Evolutionary conservation across 805 yeast genomes (phyloP).

Genomic region (Wickerhamomyces silvicola): DNA sequence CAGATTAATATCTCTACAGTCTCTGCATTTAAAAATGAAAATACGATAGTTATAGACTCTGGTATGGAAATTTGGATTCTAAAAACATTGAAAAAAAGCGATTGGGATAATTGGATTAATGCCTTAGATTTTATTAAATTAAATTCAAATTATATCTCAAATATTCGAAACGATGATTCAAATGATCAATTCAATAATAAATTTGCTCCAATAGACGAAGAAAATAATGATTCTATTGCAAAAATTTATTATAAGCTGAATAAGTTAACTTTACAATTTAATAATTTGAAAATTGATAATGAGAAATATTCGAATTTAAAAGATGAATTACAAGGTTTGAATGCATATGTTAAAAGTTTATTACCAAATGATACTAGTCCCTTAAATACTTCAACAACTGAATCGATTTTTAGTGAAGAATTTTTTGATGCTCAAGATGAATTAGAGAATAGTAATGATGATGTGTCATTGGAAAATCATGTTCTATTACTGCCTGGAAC

Average conservation of each 20-base stretch:
- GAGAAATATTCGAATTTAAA: not conserved
- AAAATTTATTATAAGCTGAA: too few relatives aligned
- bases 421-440: slow-evolving; percentile 71
- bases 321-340: slow-evolving; percentile 5
- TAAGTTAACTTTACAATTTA: too few relatives aligned
- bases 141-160: slow-evolving; percentile 1
- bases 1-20: slow-evolving; percentile 78
- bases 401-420: slow-evolving; percentile 41
- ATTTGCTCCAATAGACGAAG: too few relatives aligned
- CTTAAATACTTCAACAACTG: slow-evolving; percentile 14
- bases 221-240: too few relatives aligned
- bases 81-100: slow-evolving; percentile 56
- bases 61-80: slow-evolving; percentile 94
- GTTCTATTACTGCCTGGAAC: slow-evolving; percentile 16
- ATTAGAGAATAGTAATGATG: slow-evolving; percentile 26
- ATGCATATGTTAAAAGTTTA: slow-evolving; percentile 7
- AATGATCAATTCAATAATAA: too few relatives aligned
- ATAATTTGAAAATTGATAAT: not conserved
- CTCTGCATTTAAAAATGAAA: slow-evolving; percentile 61
- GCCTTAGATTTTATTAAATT: slow-evolving; percentile 50
- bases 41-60: slow-evolving; percentile 78
- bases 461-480: slow-evolving; percentile 13
- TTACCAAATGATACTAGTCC: slow-evolving; percentile 5
- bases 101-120: slow-evolving; percentile 76
- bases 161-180: too few relatives aligned